These are phyloP conservation scores for Leavenworthia alabamica DNA, from an alignment of 345 rosid species.

Conservation along the genomic window DNA sequence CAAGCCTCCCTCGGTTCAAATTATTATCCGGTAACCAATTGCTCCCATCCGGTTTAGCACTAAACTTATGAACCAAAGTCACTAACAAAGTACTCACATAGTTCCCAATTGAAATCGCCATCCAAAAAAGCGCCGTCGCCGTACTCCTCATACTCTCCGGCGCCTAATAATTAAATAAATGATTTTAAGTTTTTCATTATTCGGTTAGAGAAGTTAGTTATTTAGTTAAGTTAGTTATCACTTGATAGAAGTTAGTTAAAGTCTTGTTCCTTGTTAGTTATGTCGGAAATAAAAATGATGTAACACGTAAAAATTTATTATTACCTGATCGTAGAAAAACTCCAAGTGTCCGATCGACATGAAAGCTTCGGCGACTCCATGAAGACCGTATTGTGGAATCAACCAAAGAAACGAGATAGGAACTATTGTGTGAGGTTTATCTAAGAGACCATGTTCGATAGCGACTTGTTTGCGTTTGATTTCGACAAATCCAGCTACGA, in stretches of 20 bases:
- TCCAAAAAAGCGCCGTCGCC: slow-evolving; percentile 72
- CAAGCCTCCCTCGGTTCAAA: slow-evolving; percentile 67
- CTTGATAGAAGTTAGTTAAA: background rate
- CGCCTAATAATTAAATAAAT: slow-evolving; percentile 17
- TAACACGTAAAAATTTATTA: background rate
- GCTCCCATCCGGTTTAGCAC: slow-evolving; percentile 54
- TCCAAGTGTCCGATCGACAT: slow-evolving; percentile 83
- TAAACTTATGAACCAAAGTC: slow-evolving; percentile 52
- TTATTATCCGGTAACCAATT: slow-evolving; percentile 80
- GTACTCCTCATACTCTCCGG: slow-evolving; percentile 91
- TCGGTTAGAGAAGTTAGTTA: background rate
- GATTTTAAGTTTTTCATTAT: background rate
- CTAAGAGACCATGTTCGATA: slow-evolving; percentile 30
- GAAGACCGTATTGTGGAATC: slow-evolving; percentile 67
- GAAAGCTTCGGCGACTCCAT: slow-evolving; percentile 83
- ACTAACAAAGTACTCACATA: slow-evolving; percentile 68
- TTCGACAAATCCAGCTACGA: slow-evolving; percentile 70
- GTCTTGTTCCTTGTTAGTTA: background rate
- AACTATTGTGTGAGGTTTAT: slow-evolving; percentile 33
- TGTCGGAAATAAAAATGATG: no score
- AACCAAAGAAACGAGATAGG: slow-evolving; percentile 79
- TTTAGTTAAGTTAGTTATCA: background rate
- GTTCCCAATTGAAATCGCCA: slow-evolving; percentile 59
- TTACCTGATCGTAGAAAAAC: slow-evolving; percentile 61
- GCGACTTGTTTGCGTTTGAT: slow-evolving; percentile 54